Evolutionary conservation across 2,329 filamentous ascomycete species (phyloP), one percentile per base, ranked within the genome.

Genomic region (Xylariaceae sp.): DNA sequence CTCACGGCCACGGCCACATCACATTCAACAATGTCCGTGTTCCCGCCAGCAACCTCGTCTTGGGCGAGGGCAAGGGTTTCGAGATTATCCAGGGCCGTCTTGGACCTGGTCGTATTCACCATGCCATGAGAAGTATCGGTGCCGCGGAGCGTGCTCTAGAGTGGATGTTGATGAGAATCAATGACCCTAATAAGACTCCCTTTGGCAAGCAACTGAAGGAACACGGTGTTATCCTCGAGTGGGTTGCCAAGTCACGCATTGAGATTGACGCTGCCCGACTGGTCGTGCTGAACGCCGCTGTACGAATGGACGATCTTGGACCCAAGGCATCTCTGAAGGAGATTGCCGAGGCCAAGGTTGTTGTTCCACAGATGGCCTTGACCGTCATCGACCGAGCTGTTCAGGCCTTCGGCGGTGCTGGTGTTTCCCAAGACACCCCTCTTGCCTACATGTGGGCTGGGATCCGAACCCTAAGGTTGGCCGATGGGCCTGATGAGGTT

Each of bases 1-100:
- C 94, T 2, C 94, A 99, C 71, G 94, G 94, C 50, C 94, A 99
- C 74, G 94, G 91, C 42, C 93, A 99, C 72, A 84, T 99, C 67
- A 82, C 78, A 34, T 97, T 99, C 75, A 79, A 86, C 53, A 88
- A 97, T 68, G 94, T 97, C 57, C 88, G 93, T 53, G 89, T 99
- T 0, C 93, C 93, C 7, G 84, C 79, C 31, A 76, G 77, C 64
- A 94, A 89, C 75, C 87, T 99, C 66, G 88, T 97, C 11, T 86
- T 99, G 3, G 93, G 94, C 55, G 90, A 94, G 70, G 94, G 94
- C 59, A 86, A 90, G 57, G 94, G 94, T 17, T 99, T 99, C 71
- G 94, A 99, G 73, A 96, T 99, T 68, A 97, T 99, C 67, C 94
- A 99, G 71, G 94, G 94, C 52, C 90, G 94, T 62, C 86, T 99